Conservation (phyloP, 805 yeast genomes). For the Pachysolen tannophilus region DNA sequence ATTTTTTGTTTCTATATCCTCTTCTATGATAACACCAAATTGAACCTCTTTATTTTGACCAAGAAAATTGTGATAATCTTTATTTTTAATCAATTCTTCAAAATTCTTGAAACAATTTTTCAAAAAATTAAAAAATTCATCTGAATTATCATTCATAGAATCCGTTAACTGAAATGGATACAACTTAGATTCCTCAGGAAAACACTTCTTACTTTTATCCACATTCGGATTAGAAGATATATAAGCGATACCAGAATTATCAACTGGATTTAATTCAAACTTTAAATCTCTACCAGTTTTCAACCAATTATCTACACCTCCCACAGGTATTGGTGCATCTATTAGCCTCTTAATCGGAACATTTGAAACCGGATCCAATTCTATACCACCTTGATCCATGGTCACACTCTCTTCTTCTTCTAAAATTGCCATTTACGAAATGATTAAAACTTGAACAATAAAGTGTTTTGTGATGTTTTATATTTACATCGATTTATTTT, state of each 20-base stretch:
- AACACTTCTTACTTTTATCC: slow-evolving; percentile 16
- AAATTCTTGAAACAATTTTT: slow-evolving; percentile 43
- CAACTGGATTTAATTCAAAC: slow-evolving; percentile 39
- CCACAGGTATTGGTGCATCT: slow-evolving; percentile 25
- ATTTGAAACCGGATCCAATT: slow-evolving; percentile 18
- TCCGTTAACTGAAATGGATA: slow-evolving; percentile 29
- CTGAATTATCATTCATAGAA: slow-evolving; percentile 32
- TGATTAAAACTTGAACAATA: too few species aligned
- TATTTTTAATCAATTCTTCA: slow-evolving; percentile 39
- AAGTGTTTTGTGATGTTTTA: too few species aligned
- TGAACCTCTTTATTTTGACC: slow-evolving; percentile 20
- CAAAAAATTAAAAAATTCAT: slow-evolving; percentile 37
- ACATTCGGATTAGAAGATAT: slow-evolving; percentile 20
- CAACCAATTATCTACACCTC: slow-evolving; percentile 24
- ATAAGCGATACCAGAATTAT: slow-evolving; percentile 31
- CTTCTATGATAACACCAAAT: slow-evolving; percentile 26
- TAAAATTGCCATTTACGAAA: too few species aligned
- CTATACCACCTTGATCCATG: slow-evolving; percentile 11
- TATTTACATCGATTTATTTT: too few species aligned
- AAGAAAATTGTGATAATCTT: slow-evolving; percentile 29
- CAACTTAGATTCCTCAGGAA: slow-evolving; percentile 32
- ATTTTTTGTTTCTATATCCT: slow-evolving; percentile 26
- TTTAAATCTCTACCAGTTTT: slow-evolving; percentile 27
- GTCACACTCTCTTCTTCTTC: too few species aligned
- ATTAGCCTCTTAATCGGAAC: slow-evolving; percentile 23